Conservation (phyloP, 225 moss, liverwort and hornwort species). For the Sphagnum contortum region DNA sequence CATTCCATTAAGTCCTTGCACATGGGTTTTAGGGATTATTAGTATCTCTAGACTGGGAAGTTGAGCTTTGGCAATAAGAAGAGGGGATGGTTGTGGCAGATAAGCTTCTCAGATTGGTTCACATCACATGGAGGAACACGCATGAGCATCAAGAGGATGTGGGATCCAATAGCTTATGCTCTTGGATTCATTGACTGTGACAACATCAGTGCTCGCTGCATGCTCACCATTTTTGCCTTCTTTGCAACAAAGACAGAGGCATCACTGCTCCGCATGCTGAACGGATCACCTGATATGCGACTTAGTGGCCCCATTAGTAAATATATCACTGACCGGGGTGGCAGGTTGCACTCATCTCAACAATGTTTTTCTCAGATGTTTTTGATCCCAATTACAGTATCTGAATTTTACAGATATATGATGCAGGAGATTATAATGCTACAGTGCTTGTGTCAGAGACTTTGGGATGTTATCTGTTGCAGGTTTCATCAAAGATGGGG, state of each 20-base stretch:
- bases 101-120: conserved; percentile 95
- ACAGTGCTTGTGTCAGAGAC: no score
- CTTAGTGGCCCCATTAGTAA: conserved; percentile 92
- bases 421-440: no score
- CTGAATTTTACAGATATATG: no score
- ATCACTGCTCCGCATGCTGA: conserved; percentile 84
- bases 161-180: conserved; percentile 94
- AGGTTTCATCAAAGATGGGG: conserved; percentile 91
- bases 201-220: conserved; percentile 92
- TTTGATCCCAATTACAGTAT: neutral
- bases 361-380: neutral
- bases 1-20: no score
- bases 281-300: conserved; percentile 87
- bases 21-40: no score
- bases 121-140: conserved; percentile 84
- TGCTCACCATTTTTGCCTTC: conserved; percentile 95
- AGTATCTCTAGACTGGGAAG: no score
- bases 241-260: conserved; percentile 98
- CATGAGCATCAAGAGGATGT: conserved; percentile 89
- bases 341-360: conserved; percentile 36
- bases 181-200: conserved; percentile 92
- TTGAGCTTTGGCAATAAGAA: no score
- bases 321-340: conserved; percentile 80
- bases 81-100: conserved; percentile 26
- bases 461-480: conserved; percentile 1